A percentile compares a stretch with the other conserved stretches of the same genome.
Conservation (phyloP, 2,329 filamentous ascomycete genomes). For the Diplodia mutila region DNA sequence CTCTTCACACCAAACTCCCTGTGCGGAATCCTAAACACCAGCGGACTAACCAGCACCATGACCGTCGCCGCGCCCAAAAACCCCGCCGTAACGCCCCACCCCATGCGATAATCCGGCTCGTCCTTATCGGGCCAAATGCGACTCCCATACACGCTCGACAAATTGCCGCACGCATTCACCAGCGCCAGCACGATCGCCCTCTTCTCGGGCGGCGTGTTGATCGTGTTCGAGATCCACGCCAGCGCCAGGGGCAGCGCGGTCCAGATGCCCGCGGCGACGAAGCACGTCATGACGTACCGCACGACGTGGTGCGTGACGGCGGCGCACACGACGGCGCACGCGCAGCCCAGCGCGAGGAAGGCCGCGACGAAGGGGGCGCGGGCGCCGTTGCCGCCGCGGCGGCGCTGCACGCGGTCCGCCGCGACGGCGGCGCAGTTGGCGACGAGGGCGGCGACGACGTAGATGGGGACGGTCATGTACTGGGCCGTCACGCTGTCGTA, state of each 20-base stretch:
- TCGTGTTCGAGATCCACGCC: conserved; percentile 65
- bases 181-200: conserved; percentile 60
- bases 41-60: conserved; percentile 42
- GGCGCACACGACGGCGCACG: conserved; percentile 40
- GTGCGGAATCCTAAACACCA: conserved; percentile 12
- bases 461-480: conserved; percentile 56
- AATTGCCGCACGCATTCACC: conserved; percentile 43
- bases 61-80: conserved; percentile 53
- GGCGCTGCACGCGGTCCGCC: conserved; percentile 10
- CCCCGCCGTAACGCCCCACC: conserved; percentile 56
- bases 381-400: conserved; percentile 8
- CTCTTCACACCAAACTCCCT: not conserved
- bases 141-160: conserved; percentile 10
- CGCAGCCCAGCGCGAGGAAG: conserved; percentile 16
- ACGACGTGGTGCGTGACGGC: conserved; percentile 36
- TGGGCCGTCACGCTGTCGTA: conserved; percentile 64
- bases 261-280: conserved; percentile 53
- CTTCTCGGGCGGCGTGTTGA: conserved; percentile 59
- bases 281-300: conserved; percentile 48
- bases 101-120: conserved; percentile 54
- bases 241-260: conserved; percentile 60
- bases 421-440: conserved; percentile 18
- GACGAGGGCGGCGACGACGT: conserved; percentile 22
- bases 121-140: conserved; percentile 57
- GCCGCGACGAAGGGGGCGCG: conserved; percentile 11